Percentiles rank a stretch among this genome's conserved stretches.
Evolutionary conservation across 768 basidiomycete species (phyloP).

Genomic region (Mycena venus): DNA sequence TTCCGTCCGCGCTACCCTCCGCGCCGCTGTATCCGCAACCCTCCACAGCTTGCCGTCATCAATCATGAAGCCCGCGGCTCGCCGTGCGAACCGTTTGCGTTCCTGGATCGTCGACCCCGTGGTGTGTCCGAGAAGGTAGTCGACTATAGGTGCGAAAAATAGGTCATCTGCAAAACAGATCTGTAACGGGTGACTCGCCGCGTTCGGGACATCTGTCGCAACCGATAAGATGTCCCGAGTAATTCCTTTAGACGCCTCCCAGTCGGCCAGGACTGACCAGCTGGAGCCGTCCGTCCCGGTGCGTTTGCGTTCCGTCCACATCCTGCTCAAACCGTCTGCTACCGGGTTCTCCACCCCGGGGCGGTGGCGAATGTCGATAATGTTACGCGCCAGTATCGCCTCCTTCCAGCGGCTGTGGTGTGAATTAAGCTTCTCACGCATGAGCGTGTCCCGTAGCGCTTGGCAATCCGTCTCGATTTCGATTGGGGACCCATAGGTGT

Average conservation of each 20-base stretch:
- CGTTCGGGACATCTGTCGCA: background rate
- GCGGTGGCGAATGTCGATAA: constrained; percentile 19
- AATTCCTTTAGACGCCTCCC: constrained; percentile 35
- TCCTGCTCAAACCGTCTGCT: constrained; percentile 38
- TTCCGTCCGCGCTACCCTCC: background rate
- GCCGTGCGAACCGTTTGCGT: background rate
- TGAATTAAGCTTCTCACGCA: background rate
- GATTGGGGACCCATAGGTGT: background rate
- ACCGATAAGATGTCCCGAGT: constrained; percentile 19
- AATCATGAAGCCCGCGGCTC: constrained; percentile 8
- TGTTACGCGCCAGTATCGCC: background rate
- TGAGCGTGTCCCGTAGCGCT: background rate
- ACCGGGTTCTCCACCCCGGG: constrained; percentile 37
- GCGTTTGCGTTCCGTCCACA: constrained; percentile 8
- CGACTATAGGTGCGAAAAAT: constrained; percentile 13
- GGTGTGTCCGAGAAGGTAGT: background rate
- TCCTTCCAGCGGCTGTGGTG: background rate
- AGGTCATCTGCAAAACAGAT: constrained; percentile 24
- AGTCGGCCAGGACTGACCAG: constrained; percentile 41
- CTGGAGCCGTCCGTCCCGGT: constrained; percentile 7
- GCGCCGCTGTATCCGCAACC: background rate
- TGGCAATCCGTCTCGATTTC: background rate
- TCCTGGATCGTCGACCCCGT: constrained; percentile 22
- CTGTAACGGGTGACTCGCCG: constrained; percentile 10
- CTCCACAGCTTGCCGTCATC: constrained; percentile 30